Evolutionary conservation across 805 yeast genomes (phyloP), one percentile per base, ranked within the genome.

Genomic region (Debaryomyces hansenii): DNA sequence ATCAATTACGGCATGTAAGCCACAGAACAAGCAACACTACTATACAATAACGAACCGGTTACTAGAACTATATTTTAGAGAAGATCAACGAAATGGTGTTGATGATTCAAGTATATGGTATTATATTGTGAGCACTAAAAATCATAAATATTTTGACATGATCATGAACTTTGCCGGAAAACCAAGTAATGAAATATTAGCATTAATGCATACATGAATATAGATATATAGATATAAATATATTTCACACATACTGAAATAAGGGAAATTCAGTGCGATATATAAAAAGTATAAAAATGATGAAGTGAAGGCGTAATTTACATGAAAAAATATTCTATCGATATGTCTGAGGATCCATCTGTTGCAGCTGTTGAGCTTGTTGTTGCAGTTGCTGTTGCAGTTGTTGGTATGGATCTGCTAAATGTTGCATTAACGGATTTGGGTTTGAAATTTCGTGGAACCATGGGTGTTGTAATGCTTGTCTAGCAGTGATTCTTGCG

Each of bases 391-490:
- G 53, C 37, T 59, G 63, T 32, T 52, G 60, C 29, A 58, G 61
- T 35, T 64, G 67, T 41, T 54, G 62, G 49, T 63, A 67, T 6
- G 71, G 72, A 38, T 68, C 71, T 12, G 58, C 48, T 50, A 70
- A 52, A 24, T 55, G 65, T 44, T 60, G 69, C 54, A 65, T 58
- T 46, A 64, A 51, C 3, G 73, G 70, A 32, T 54, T 58, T 4
- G 76, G 75, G 48, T 65, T 68, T 46, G 82, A 74, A 48, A 79
- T 84, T 56, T 89, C 96, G 46, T 83, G 84, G 62, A 89, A 88
- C 96, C 96, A 83, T 9, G 89, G 87, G 60, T 85, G 85, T 50
- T 80, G 83, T 53, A 80, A 71, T 8, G 83, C 82, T 57, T 79
- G 84, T 59, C 84, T 70, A 4, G 84, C 83, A 45, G 82, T 78